Evolutionary conservation across 1,284 basidiomycete genomes (phyloP).

Genomic region (Malassezia yamatoensis): DNA sequence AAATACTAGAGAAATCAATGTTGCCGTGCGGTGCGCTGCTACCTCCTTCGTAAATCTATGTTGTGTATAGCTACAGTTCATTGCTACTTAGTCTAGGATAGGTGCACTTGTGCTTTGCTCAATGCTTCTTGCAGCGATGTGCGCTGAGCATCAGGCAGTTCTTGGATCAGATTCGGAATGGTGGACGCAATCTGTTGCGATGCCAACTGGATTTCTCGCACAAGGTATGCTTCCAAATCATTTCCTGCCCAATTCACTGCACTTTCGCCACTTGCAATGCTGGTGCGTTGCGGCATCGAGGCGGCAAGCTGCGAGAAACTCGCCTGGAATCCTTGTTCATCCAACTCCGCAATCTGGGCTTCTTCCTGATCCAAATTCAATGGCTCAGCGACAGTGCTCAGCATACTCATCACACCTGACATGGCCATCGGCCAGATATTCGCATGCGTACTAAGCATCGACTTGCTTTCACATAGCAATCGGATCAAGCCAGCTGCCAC

Average conservation of each 20-base stretch:
- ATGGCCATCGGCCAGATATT: constrained; percentile 9
- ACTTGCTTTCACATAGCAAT: constrained; percentile 63
- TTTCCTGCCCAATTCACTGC: constrained; percentile 37
- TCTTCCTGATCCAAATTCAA: constrained; percentile 50
- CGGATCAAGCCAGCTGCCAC: constrained; percentile 71
- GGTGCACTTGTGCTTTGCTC: neutral
- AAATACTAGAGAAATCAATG: too few relatives aligned
- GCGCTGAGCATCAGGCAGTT: neutral
- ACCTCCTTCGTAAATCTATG: too few relatives aligned
- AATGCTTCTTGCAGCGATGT: constrained; percentile 9
- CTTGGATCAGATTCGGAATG: neutral
- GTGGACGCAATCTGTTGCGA: neutral
- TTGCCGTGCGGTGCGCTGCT: too few relatives aligned
- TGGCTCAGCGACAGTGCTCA: constrained; percentile 64
- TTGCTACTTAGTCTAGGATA: neutral
- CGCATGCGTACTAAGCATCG: constrained; percentile 59
- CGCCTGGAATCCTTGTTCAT: constrained; percentile 84
- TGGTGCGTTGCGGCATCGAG: constrained; percentile 50
- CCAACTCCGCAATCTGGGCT: constrained; percentile 69
- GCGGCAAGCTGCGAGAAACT: constrained; percentile 84
- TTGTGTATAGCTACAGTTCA: too few relatives aligned
- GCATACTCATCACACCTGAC: constrained; percentile 55
- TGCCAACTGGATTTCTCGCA: constrained; percentile 6
- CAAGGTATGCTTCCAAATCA: constrained; percentile 50
- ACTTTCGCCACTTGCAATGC: neutral